phyloP scores from a whole-genome alignment of 495 filamentous ascomycete species.

The Evansstolkia leycettana region DNA sequence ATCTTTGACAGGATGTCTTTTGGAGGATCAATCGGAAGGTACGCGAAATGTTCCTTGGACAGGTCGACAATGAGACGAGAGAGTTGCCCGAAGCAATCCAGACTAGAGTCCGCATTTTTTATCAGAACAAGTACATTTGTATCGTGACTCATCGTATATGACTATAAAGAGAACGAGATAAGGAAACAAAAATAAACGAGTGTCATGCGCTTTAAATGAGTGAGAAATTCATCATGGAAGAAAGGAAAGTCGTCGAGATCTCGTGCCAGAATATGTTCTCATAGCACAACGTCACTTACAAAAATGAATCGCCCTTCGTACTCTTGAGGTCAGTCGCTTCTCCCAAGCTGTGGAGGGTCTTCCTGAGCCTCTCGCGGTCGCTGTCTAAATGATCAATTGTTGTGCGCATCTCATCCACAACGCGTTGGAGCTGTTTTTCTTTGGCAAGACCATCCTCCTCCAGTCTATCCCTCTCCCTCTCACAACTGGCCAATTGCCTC shows the following conservation, averaged over 20 bases:
- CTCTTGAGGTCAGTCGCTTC: conserved; percentile 48
- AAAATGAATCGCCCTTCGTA: conserved; percentile 47
- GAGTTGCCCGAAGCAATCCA: conserved; percentile 46
- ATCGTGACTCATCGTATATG: conserved; percentile 17
- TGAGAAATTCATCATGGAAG: conserved; percentile 1
- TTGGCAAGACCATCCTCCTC: conserved; percentile 35
- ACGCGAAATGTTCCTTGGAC: conserved; percentile 43
- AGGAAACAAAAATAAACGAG: conserved; percentile 10
- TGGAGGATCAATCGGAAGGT: conserved; percentile 44
- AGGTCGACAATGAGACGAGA: conserved; percentile 45
- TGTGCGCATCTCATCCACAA: conserved; percentile 35
- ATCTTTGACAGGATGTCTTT: conserved; percentile 39
- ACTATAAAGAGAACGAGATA: conserved; percentile 17
- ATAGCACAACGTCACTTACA: conserved; percentile 39
- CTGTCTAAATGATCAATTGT: conserved; percentile 39
- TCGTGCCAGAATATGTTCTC: conserved; percentile 10
- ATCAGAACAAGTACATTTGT: conserved; percentile 34
- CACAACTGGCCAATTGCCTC: conserved; percentile 23
- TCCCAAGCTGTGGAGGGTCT: conserved; percentile 44
- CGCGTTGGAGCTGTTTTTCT: conserved; percentile 35
- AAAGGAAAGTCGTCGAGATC: conserved; percentile 5
- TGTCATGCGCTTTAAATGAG: conserved; percentile 5
- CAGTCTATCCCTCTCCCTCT: conserved; percentile 36
- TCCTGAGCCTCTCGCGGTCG: conserved; percentile 45
- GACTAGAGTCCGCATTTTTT: conserved; percentile 30